Percentiles rank a stretch among this genome's conserved stretches.
Conservation (phyloP, 2,329 filamentous ascomycete genomes). For the Ophiostoma australiae region DNA sequence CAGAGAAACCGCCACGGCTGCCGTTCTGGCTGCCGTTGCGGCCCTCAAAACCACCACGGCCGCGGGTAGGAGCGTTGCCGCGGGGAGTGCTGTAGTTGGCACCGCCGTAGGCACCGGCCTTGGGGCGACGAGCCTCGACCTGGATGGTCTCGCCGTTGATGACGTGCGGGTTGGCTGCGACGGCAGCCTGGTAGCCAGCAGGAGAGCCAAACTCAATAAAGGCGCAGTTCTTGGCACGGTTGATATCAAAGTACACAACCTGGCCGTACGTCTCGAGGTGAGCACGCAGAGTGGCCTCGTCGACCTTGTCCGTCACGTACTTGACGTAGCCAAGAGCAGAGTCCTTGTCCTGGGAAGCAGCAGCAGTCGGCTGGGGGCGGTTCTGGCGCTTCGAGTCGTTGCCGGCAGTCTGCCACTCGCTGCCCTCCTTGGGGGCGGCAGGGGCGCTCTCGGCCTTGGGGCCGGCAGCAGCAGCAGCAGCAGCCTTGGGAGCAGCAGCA, state of each 20-base stretch:
- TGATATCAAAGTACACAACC: slow-evolving; percentile 69
- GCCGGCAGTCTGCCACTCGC: slow-evolving; percentile 85
- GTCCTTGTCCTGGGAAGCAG: slow-evolving; percentile 62
- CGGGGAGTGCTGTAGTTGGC: slow-evolving; percentile 61
- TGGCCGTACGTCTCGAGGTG: slow-evolving; percentile 68
- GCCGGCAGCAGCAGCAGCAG: slow-evolving; percentile 33
- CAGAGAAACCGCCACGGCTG: slow-evolving; percentile 63
- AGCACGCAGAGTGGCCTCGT: slow-evolving; percentile 64
- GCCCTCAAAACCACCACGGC: slow-evolving; percentile 61
- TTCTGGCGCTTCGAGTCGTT: slow-evolving; percentile 80
- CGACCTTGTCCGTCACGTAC: slow-evolving; percentile 86
- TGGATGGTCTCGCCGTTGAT: slow-evolving; percentile 77
- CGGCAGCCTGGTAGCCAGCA: slow-evolving; percentile 77
- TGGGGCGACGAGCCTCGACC: slow-evolving; percentile 84
- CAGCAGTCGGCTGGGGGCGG: slow-evolving; percentile 62
- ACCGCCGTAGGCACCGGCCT: slow-evolving; percentile 64
- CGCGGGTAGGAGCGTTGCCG: slow-evolving; percentile 56
- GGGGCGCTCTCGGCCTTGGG: slow-evolving; percentile 22
- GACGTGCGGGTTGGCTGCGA: slow-evolving; percentile 77
- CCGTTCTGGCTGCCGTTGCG: slow-evolving; percentile 54
- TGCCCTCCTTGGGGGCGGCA: slow-evolving; percentile 47
- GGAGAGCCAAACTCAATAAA: slow-evolving; percentile 87
- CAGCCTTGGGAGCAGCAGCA: slow-evolving; percentile 33
- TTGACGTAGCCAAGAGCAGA: slow-evolving; percentile 86
- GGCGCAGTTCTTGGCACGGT: slow-evolving; percentile 88